phyloP scores from a whole-genome alignment of 129 eudicot genomes.

The Logfia minima region DNA sequence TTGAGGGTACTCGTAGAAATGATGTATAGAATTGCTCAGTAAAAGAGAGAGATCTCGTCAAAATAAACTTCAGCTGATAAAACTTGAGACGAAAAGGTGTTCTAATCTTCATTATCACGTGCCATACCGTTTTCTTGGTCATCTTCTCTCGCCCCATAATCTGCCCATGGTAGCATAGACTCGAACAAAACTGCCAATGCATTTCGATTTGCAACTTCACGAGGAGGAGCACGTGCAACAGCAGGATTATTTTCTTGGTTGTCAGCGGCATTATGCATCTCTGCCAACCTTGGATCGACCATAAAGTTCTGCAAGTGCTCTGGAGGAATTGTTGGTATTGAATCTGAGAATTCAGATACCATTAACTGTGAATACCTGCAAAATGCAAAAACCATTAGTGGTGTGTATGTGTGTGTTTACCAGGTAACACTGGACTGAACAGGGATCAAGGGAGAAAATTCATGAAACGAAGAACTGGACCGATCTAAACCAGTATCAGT shows the following conservation, averaged over 20 bases:
- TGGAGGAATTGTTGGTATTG: slow-evolving; percentile 84
- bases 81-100: neutral
- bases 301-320: slow-evolving; percentile 81
- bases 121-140: slow-evolving; percentile 34
- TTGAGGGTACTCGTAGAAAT: neutral
- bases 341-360: slow-evolving; percentile 91
- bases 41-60: slow-evolving; percentile 1
- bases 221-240: slow-evolving; percentile 41
- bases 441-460: neutral
- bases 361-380: slow-evolving; percentile 75
- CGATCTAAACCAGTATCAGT: neutral
- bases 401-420: neutral
- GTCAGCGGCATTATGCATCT: slow-evolving; percentile 38
- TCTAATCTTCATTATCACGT: slow-evolving; percentile 38
- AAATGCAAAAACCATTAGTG: neutral
- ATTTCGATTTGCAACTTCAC: slow-evolving; percentile 63
- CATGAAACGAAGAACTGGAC: neutral
- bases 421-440: neutral
- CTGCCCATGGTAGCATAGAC: slow-evolving; percentile 73
- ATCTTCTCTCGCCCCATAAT: slow-evolving; percentile 56
- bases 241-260: slow-evolving; percentile 30
- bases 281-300: slow-evolving; percentile 60
- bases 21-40: neutral
- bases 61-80: neutral
- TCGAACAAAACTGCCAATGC: slow-evolving; percentile 72